A percentile compares a stretch with the other conserved stretches of the same genome.
phyloP scores from a whole-genome alignment of 2,329 filamentous ascomycete species.

The Fusarium sp. region DNA sequence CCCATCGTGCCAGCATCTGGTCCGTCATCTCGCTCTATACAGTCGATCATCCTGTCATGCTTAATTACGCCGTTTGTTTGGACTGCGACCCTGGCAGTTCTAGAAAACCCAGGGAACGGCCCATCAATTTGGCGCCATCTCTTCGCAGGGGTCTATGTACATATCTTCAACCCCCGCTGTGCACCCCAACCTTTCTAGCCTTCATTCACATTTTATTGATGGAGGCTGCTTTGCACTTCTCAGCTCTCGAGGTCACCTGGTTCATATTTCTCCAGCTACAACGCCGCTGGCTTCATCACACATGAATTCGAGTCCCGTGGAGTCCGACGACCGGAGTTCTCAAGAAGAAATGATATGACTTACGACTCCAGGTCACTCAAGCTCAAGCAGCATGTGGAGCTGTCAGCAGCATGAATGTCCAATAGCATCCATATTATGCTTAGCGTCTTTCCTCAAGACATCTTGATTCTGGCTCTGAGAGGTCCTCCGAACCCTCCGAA shows the following conservation, averaged over 20 bases:
- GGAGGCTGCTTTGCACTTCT: neutral
- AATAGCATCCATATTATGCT: slow-evolving; percentile 30
- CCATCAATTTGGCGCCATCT: slow-evolving; percentile 23
- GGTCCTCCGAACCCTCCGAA: slow-evolving; percentile 39
- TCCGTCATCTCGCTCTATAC: slow-evolving; percentile 17
- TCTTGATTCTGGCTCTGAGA: slow-evolving; percentile 29
- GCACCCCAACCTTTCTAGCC: slow-evolving; percentile 19
- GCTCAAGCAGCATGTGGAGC: slow-evolving; percentile 32
- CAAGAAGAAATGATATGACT: slow-evolving; percentile 14
- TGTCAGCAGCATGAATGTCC: slow-evolving; percentile 31
- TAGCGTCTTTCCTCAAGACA: slow-evolving; percentile 30
- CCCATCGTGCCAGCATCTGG: slow-evolving; percentile 11
- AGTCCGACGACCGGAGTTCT: slow-evolving; percentile 7
- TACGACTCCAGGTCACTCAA: slow-evolving; percentile 16
- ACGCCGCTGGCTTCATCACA: slow-evolving; percentile 19
- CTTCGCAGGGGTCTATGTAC: slow-evolving; percentile 24
- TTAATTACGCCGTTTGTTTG: slow-evolving; percentile 43
- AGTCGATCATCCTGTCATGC: slow-evolving; percentile 41
- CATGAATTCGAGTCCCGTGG: slow-evolving; percentile 9
- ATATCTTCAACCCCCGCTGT: slow-evolving; percentile 13
- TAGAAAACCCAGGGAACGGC: slow-evolving; percentile 41
- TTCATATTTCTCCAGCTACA: neutral
- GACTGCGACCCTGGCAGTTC: slow-evolving; percentile 35
- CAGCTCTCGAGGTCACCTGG: slow-evolving; percentile 20
- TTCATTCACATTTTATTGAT: slow-evolving; percentile 2